Base-by-base conservation (phyloP, 129 eudicot species). In the Sambucus nigra region DNA sequence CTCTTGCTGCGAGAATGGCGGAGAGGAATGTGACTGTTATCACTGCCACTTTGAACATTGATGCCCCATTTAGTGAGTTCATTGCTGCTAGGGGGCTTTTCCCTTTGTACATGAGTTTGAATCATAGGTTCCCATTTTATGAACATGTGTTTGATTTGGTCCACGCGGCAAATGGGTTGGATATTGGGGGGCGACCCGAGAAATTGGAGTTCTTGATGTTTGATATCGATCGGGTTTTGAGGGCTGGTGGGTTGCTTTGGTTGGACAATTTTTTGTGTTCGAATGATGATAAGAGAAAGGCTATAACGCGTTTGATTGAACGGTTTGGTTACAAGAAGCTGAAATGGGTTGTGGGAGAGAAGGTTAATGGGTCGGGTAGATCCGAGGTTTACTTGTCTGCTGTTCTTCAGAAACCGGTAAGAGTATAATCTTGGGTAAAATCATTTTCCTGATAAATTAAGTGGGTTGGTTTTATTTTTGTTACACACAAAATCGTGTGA, bases 271-370 rank as follows among this genome's bases (percentile, higher is more conserved):
- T 73, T 29, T 78, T 74, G 66, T 92, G 91, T 73, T 71, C 99
- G 2, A 82, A 64, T 80, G 99, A 92, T 21, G 96, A 92, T 13
- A 92, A 92, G 80, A 86, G 73, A 41, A 66, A 55, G 55, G 81
- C 67, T 40, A 27, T 92, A 52, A 92, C 99, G 5, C 88, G 82
- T 35, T 52, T 92, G 76, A 92, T 92, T 47, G 99, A 92, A 60
- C 64, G 80, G 23, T 92, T 92, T 44, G 96, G 96, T 49, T 92
- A 92, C 61, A 92, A 92, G 73, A 92, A 92, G 68, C 68, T 92
- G 60, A 92, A 92, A 72, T 92, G 95, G 95, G 73, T 92, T 33
- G 80, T 86, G 60, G 99, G 99, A 0, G 99, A 92, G 82, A 92
- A 71, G 78, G 58, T 73, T 7, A 86, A 82, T 57, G 95, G 86